Evolutionary conservation across 495 filamentous ascomycete species (phyloP).

Genomic region (Aspergillus ellipticus): DNA sequence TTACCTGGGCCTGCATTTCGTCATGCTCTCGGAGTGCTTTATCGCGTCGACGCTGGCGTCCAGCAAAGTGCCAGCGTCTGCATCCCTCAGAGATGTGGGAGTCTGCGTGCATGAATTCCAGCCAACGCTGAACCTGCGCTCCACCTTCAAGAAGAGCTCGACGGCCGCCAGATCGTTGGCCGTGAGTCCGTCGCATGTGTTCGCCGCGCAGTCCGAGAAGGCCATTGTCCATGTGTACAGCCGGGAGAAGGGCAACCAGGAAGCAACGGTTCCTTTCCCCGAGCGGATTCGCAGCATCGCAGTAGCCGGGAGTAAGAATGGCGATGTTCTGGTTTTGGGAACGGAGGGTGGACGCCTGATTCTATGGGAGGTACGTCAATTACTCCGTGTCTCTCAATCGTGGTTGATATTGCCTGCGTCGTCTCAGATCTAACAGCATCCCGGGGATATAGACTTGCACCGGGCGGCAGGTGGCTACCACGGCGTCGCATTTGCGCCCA

Average conservation of each 20-base stretch:
- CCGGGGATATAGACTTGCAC: slow-evolving; percentile 63
- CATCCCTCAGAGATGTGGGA: slow-evolving; percentile 69
- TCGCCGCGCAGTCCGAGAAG: slow-evolving; percentile 86
- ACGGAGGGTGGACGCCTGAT: slow-evolving; percentile 82
- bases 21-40: slow-evolving; percentile 80
- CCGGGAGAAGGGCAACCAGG: slow-evolving; percentile 76
- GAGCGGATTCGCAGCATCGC: slow-evolving; percentile 76
- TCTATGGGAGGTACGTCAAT: slow-evolving; percentile 80
- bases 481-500: slow-evolving; percentile 79
- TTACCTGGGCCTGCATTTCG: slow-evolving; percentile 20
- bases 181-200: slow-evolving; percentile 78
- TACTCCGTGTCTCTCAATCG: neutral
- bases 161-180: slow-evolving; percentile 74
- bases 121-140: slow-evolving; percentile 63
- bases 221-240: slow-evolving; percentile 89
- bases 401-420: neutral
- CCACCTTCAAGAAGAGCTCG: slow-evolving; percentile 90
- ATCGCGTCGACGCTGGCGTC: slow-evolving; percentile 67
- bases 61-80: slow-evolving; percentile 59
- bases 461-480: slow-evolving; percentile 83
- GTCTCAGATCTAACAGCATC: neutral
- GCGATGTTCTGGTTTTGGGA: slow-evolving; percentile 73
- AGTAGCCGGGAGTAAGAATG: slow-evolving; percentile 55
- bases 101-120: slow-evolving; percentile 83
- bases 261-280: slow-evolving; percentile 78